A percentile compares a stretch with the other conserved stretches of the same genome.
phyloP scores from a whole-genome alignment of 2,329 filamentous ascomycete genomes.

The Fusarium mexicanum region DNA sequence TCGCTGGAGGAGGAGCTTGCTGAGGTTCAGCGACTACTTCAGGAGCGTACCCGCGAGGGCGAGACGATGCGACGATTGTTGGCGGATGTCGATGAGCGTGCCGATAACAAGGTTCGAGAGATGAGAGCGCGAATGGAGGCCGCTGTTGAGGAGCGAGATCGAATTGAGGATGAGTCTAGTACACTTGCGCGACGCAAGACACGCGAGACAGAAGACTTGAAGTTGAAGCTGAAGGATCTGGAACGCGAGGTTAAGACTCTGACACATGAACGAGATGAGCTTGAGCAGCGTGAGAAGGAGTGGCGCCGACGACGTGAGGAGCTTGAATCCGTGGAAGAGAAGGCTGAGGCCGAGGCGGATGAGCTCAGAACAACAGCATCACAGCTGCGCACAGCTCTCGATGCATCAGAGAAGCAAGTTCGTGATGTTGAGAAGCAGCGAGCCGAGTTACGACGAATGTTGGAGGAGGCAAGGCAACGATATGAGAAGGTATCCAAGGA shows the following conservation, averaged over 20 bases:
- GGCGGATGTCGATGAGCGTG: constrained; percentile 83
- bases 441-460: constrained; percentile 74
- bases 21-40: constrained; percentile 86
- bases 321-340: constrained; percentile 75
- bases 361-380: constrained; percentile 82
- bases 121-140: constrained; percentile 90
- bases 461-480: constrained; percentile 80
- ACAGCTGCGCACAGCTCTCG: constrained; percentile 81
- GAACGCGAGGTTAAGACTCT: constrained; percentile 80
- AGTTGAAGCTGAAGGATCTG: constrained; percentile 79
- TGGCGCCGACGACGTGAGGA: constrained; percentile 79
- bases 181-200: constrained; percentile 78
- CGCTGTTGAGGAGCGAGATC: constrained; percentile 92
- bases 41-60: constrained; percentile 87
- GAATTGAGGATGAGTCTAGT: constrained; percentile 89
- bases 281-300: constrained; percentile 77
- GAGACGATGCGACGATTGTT: constrained; percentile 94
- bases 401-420: constrained; percentile 86
- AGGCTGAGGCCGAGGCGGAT: constrained; percentile 75
- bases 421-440: constrained; percentile 86
- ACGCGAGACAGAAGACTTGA: constrained; percentile 88
- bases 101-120: constrained; percentile 84
- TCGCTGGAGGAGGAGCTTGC: constrained; percentile 90
- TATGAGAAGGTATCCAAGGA: constrained; percentile 84
- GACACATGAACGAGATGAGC: constrained; percentile 78